Base-by-base conservation (phyloP, 345 rosid species). In the Litchi chinensis region DNA sequence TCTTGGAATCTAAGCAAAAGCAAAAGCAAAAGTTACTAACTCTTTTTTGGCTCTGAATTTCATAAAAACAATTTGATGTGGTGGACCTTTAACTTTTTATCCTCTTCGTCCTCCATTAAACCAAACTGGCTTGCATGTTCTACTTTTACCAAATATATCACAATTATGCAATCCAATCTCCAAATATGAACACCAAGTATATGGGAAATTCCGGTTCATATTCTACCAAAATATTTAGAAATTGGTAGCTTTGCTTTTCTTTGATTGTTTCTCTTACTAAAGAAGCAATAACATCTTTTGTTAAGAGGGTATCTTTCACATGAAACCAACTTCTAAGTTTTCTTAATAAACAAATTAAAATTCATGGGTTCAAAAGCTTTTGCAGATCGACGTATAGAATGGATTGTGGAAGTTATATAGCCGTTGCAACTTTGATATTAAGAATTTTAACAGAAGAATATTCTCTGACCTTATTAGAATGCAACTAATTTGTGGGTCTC, bases 361-460 rank as follows among this genome's bases (percentile, higher is more conserved):
- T 32, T 32, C 37, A 24, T 24, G 63, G 10, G 44, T 16, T 13
- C 52, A 26, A 76, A 24, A 50, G 26, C 43, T 74, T 56, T 24
- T 22, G n/a, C 13, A 32, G 37, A 19, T 57, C 28, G n/a, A 5
- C 16, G n/a, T 65, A n/a, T 32, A 56, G 65, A 73, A 65, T 76
- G 79, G 52, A 46, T 46, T 8, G 5, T 46, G 52, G 72, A 50
- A 77, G 75, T 73, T 76, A 21, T 73, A 59, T 43, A 10, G 21
- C 52, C 3, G 56, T 65, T 73, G 65, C 68, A 44, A 75, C 72
- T 84, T 60, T 75, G 56, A 16, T 16, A 40, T 54, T 57, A 76
- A 65, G 68, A 64, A 69, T 62, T 68, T 56, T 10, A 72, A 52
- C 65, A 19, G n/a, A 8, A 73, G 77, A 79, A 79, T 81, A 85